Percentiles rank a stretch among this genome's conserved stretches.
phyloP scores from a whole-genome alignment of 2,329 filamentous ascomycete species.

The Chaetomium sp. region DNA sequence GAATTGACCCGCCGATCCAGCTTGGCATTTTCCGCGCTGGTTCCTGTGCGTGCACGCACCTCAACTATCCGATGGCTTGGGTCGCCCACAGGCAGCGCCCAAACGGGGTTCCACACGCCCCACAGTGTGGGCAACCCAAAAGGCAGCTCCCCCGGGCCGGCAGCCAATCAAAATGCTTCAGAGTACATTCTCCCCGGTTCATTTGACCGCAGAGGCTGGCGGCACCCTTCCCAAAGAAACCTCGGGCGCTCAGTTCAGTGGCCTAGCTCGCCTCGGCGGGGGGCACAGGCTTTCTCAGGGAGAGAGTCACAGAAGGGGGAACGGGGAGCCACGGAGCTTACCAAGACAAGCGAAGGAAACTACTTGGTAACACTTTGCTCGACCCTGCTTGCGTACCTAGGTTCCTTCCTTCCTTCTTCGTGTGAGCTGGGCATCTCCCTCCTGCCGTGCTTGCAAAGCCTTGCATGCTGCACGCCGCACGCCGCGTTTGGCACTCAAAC shows the following conservation, averaged over 20 bases:
- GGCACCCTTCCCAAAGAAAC: not conserved
- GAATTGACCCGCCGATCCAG: slow-evolving; percentile 1
- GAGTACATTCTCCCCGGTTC: not conserved
- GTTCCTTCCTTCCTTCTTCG: too few species aligned
- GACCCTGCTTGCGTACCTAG: too few species aligned
- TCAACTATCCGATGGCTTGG: slow-evolving; percentile 29
- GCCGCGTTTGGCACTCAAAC: too few species aligned
- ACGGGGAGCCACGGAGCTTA: not conserved
- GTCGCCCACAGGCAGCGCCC: slow-evolving; percentile 22
- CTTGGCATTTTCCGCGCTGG: slow-evolving; percentile 5
- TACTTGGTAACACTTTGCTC: slow-evolving; percentile 24
- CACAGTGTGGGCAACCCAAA: slow-evolving; percentile 10
- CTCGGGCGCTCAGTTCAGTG: not conserved
- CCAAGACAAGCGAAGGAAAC: too few species aligned
- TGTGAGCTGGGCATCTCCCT: not conserved
- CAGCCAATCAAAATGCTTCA: slow-evolving; percentile 4
- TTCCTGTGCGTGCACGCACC: not conserved
- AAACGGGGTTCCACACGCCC: not conserved
- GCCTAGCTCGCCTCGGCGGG: not conserved
- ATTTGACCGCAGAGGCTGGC: slow-evolving; percentile 3
- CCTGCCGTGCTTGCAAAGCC: not conserved
- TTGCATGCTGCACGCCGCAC: slow-evolving; percentile 3
- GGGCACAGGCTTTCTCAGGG: not conserved
- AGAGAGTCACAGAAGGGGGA: not conserved
- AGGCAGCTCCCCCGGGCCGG: not conserved